These are phyloP conservation scores for Triglochin maritima DNA, from an alignment of 106 monocot genomes.

Conservation along the genomic window DNA sequence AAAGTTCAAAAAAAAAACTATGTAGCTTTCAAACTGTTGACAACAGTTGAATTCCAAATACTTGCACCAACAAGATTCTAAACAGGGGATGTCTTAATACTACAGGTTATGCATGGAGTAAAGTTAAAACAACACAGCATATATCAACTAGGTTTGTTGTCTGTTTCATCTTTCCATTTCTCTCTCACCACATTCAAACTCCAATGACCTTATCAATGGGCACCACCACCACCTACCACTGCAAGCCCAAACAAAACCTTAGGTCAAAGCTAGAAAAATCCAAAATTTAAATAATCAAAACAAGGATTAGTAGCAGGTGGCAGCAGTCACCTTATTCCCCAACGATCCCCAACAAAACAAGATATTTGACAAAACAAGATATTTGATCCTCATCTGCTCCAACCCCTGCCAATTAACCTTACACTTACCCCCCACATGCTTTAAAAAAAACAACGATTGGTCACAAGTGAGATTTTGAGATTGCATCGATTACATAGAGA, in stretches of 20 bases:
- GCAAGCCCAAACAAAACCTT: not conserved
- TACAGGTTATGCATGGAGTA: not conserved
- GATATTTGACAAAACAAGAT: constrained; percentile 3
- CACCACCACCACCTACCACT: not conserved
- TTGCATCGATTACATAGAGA: not conserved
- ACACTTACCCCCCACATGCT: constrained; percentile 2
- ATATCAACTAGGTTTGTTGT: not conserved
- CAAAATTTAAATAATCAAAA: not conserved
- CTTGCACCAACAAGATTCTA: too few relatives aligned
- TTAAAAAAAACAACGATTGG: not conserved
- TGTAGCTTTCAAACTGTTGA: too few relatives aligned
- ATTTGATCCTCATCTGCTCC: constrained; percentile 3
- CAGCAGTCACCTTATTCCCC: constrained; percentile 7
- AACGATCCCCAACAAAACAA: constrained; percentile 7
- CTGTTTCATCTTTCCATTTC: not conserved
- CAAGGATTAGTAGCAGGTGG: not conserved
- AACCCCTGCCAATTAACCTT: not conserved
- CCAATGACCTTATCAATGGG: not conserved
- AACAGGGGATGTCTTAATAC: too few relatives aligned
- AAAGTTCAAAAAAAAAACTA: too few relatives aligned
- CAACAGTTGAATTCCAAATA: too few relatives aligned
- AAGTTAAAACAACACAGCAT: not conserved
- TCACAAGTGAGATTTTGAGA: not conserved
- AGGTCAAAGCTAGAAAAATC: constrained; percentile 7
- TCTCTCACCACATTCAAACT: not conserved